Evolutionary conservation across 306 rosid species (phyloP).

Genomic region (Glycine soja): DNA sequence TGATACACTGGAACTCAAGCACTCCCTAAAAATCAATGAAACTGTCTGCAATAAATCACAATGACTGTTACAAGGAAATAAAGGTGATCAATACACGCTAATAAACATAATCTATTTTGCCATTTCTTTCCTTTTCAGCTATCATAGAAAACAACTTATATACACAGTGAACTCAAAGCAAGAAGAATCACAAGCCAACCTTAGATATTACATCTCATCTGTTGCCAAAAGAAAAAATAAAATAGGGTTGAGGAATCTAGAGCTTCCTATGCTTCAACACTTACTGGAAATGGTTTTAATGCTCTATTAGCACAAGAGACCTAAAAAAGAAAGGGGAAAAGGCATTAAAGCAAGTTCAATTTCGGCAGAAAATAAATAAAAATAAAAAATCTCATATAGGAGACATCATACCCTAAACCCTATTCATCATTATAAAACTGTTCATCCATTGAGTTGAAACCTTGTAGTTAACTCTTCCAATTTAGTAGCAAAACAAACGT

Average conservation of each 20-base stretch:
- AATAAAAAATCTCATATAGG: slow-evolving; percentile 14
- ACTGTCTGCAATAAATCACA: slow-evolving; percentile 53
- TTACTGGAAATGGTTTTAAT: slow-evolving; percentile 53
- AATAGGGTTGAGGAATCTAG: slow-evolving; percentile 39
- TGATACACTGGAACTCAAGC: slow-evolving; percentile 43
- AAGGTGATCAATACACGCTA: slow-evolving; percentile 15
- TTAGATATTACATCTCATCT: slow-evolving; percentile 36
- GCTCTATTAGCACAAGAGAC: slow-evolving; percentile 37
- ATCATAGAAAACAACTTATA: slow-evolving; percentile 38
- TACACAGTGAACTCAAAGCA: slow-evolving; percentile 32
- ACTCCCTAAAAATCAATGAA: slow-evolving; percentile 50
- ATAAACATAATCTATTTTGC: slow-evolving; percentile 16
- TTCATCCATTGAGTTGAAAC: slow-evolving; percentile 31
- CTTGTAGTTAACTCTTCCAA: slow-evolving; percentile 1
- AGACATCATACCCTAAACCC: slow-evolving; percentile 38
- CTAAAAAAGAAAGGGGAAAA: neutral
- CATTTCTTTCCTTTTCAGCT: slow-evolving; percentile 34
- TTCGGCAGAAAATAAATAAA: neutral
- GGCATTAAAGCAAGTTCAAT: slow-evolving; percentile 20
- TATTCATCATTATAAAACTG: neutral
- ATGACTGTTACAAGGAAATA: slow-evolving; percentile 37
- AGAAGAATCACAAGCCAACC: slow-evolving; percentile 39
- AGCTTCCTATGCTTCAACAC: slow-evolving; percentile 50
- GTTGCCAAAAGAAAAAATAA: slow-evolving; percentile 29
- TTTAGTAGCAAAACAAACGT: slow-evolving; percentile 31